Evolutionary conservation across 176 grass and related monocot species (phyloP).

Genomic region (Oryza brachyantha): DNA sequence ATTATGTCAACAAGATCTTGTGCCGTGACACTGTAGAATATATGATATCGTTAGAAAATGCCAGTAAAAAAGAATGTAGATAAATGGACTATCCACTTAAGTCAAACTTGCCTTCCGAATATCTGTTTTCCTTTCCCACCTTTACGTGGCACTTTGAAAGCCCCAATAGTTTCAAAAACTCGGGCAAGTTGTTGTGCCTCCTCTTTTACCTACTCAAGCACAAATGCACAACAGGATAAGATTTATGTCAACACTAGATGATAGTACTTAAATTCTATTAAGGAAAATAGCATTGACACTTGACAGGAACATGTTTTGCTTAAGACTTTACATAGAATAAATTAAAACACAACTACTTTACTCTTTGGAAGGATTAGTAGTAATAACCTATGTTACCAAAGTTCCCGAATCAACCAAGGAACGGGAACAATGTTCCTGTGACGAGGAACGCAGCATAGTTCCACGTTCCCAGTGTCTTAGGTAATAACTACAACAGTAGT

Average conservation of each 20-base stretch:
- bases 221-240: background rate
- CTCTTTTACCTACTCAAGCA: slow-evolving; percentile 77
- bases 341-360: background rate
- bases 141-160: slow-evolving; percentile 91
- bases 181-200: slow-evolving; percentile 78
- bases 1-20: slow-evolving; percentile 96
- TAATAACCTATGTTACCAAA: too few species aligned
- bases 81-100: background rate
- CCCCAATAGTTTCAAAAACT: slow-evolving; percentile 77
- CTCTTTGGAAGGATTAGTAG: background rate
- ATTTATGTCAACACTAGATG: background rate
- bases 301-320: background rate
- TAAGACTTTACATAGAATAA: background rate
- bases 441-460: too few species aligned
- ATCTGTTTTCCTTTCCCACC: slow-evolving; percentile 84
- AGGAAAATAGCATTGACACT: background rate
- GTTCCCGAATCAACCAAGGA: too few species aligned
- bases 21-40: slow-evolving; percentile 63
- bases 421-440: too few species aligned
- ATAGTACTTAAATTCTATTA: background rate
- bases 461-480: too few species aligned
- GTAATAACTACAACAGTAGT: background rate
- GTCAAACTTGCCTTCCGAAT: slow-evolving; percentile 68
- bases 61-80: background rate
- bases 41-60: background rate